phyloP scores from a whole-genome alignment of 2,329 filamentous ascomycete genomes.

The Fusarium sp. region DNA sequence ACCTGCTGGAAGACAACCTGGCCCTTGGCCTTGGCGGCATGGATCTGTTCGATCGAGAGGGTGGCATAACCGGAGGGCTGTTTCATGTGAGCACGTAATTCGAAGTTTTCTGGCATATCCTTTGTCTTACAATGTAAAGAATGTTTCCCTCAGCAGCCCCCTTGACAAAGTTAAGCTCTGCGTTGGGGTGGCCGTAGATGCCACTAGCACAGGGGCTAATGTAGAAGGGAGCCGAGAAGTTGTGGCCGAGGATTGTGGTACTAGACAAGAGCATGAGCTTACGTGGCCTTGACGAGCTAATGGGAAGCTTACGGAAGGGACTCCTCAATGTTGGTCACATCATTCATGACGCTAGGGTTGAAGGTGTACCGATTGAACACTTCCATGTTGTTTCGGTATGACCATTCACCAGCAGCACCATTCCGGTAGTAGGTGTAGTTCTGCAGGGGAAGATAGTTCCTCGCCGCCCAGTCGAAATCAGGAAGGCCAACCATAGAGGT shows the following conservation, averaged over 20 bases:
- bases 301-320: conserved; percentile 39
- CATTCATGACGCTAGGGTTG: conserved; percentile 59
- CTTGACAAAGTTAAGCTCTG: conserved; percentile 60
- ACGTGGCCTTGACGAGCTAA: neutral
- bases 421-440: conserved; percentile 59
- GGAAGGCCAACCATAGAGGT: conserved; percentile 58
- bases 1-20: conserved; percentile 53
- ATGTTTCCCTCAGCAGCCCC: conserved; percentile 59
- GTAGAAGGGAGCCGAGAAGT: conserved; percentile 64
- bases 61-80: conserved; percentile 40
- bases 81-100: neutral
- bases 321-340: conserved; percentile 55
- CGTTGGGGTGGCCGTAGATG: conserved; percentile 56
- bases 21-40: conserved; percentile 46
- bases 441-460: conserved; percentile 55
- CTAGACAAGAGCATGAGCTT: neutral
- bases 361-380: conserved; percentile 60
- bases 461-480: conserved; percentile 64
- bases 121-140: conserved; percentile 56
- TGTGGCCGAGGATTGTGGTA: conserved; percentile 61
- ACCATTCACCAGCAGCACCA: conserved; percentile 64
- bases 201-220: conserved; percentile 60
- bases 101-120: neutral
- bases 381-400: conserved; percentile 66
- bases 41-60: conserved; percentile 50